A percentile compares a stretch with the other conserved stretches of the same genome.
Evolutionary conservation across 2,329 filamentous ascomycete species (phyloP).

Genomic region (Fusarium sp.): DNA sequence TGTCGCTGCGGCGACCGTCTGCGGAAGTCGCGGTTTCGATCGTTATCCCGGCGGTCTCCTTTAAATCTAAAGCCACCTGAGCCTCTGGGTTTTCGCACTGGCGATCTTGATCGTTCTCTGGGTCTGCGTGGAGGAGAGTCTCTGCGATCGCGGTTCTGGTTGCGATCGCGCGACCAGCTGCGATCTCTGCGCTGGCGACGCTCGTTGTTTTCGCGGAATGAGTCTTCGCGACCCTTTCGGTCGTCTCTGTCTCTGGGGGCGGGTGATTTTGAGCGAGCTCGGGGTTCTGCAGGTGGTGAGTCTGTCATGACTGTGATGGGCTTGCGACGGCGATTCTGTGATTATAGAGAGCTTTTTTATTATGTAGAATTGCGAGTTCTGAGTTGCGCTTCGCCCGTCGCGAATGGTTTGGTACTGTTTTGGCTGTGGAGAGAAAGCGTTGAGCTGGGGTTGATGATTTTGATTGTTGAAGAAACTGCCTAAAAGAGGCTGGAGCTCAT

Average conservation of each 20-base stretch:
- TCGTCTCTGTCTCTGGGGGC: conserved; percentile 17
- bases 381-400: background rate
- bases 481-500: conserved; percentile 10
- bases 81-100: conserved; percentile 37
- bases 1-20: conserved; percentile 40
- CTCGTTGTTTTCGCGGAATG: conserved; percentile 11
- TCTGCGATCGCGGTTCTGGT: conserved; percentile 27
- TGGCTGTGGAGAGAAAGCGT: background rate
- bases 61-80: conserved; percentile 45
- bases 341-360: background rate
- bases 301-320: conserved; percentile 22
- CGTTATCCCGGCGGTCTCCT: conserved; percentile 40
- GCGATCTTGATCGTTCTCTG: conserved; percentile 42
- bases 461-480: conserved; percentile 4
- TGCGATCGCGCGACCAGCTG: conserved; percentile 26
- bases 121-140: conserved; percentile 35
- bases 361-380: background rate
- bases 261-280: conserved; percentile 33
- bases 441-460: background rate
- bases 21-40: conserved; percentile 40
- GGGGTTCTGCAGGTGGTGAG: conserved; percentile 30
- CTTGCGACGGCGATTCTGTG: background rate
- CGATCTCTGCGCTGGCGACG: conserved; percentile 28
- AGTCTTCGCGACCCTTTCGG: conserved; percentile 9
- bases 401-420: background rate